Conservation (phyloP, 2,329 filamentous ascomycete species). For the Fragosphaeria purpurea region DNA sequence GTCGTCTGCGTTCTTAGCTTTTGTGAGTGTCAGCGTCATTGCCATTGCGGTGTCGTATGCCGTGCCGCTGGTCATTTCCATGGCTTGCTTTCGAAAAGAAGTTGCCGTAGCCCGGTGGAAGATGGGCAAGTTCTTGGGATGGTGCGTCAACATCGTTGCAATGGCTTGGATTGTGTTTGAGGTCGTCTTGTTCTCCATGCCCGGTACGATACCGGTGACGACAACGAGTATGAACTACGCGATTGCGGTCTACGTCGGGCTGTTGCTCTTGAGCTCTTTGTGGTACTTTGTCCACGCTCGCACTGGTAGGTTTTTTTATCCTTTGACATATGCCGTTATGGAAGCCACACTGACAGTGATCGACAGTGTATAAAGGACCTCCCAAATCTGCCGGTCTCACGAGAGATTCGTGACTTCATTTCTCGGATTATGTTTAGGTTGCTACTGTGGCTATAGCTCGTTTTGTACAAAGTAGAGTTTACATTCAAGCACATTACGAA, state of each 20-base stretch:
- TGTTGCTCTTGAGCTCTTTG: conserved; percentile 46
- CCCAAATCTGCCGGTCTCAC: too few species aligned
- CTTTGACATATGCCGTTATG: too few species aligned
- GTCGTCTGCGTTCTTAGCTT: conserved; percentile 32
- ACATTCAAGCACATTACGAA: too few species aligned
- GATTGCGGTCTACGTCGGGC: conserved; percentile 61
- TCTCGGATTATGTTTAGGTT: too few species aligned
- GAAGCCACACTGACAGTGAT: too few species aligned
- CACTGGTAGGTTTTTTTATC: conserved; percentile 1
- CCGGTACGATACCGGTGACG: conserved; percentile 50
- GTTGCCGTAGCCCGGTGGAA: conserved; percentile 25
- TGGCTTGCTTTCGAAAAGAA: conserved; percentile 28
- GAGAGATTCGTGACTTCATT: too few species aligned
- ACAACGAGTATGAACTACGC: conserved; percentile 60
- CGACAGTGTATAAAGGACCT: too few species aligned
- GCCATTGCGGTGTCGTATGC: conserved; percentile 36
- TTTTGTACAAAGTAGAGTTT: too few species aligned
- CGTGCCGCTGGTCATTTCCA: conserved; percentile 26
- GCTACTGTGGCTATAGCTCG: too few species aligned
- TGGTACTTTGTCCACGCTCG: conserved; percentile 53
- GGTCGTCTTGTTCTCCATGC: conserved; percentile 67
- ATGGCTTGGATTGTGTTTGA: conserved; percentile 55
- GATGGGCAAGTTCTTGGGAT: conserved; percentile 1
- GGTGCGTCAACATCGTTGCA: conserved; percentile 7
- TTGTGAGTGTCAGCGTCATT: conserved; percentile 27